Percentiles rank a stretch among this genome's conserved stretches.
phyloP scores from a whole-genome alignment of 345 rosid genomes.

The Carallia pectinifolia region DNA sequence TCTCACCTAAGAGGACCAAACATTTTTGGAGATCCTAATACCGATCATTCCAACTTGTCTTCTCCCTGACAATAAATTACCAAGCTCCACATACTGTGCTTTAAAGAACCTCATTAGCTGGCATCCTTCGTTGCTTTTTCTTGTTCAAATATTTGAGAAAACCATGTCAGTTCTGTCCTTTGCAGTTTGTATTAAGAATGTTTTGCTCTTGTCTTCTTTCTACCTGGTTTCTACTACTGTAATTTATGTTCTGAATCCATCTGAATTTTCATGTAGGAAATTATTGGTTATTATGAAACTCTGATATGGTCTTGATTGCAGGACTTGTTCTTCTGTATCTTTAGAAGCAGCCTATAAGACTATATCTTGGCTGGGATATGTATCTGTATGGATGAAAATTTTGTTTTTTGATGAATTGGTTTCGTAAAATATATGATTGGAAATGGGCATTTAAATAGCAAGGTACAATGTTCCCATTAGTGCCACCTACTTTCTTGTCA shows the following conservation, averaged over 20 bases:
- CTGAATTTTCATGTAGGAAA: no score
- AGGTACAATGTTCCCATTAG: no score
- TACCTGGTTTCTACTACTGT: not conserved
- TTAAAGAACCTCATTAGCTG: constrained; percentile 56
- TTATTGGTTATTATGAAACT: not conserved
- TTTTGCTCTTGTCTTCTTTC: constrained; percentile 8
- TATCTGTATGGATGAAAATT: not conserved
- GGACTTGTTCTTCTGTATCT: constrained; percentile 10
- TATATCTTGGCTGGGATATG: constrained; percentile 2
- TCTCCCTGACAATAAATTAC: constrained; percentile 58
- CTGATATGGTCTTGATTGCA: constrained; percentile 16
- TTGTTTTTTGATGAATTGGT: not conserved
- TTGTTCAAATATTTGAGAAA: constrained; percentile 19
- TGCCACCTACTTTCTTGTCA: no score
- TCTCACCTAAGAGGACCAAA: constrained; percentile 67
- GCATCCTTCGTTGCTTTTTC: constrained; percentile 42
- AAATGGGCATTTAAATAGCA: no score
- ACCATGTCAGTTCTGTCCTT: constrained; percentile 36
- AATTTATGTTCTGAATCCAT: not conserved
- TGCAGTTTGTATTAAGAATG: constrained; percentile 32
- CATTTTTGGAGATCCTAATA: constrained; percentile 45
- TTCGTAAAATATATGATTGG: not conserved
- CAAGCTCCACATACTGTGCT: constrained; percentile 50
- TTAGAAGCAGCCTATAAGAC: constrained; percentile 7
- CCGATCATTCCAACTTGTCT: constrained; percentile 44